Evolutionary conservation across 345 rosid species (phyloP).

Genomic region (Populus deltoides): DNA sequence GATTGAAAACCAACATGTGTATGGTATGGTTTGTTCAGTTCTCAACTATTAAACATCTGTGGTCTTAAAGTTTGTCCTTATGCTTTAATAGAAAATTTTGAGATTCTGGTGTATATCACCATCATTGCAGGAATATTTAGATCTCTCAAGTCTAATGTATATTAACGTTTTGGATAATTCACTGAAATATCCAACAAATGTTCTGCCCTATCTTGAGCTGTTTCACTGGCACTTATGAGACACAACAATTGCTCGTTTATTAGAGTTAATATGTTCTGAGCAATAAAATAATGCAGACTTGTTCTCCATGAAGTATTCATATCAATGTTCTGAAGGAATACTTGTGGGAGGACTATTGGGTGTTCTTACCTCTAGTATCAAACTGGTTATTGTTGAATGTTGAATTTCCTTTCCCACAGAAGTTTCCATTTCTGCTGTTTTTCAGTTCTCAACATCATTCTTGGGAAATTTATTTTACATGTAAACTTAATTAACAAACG

Average conservation of each 20-base stretch:
- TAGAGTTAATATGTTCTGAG: not conserved
- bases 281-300: not conserved
- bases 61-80: not conserved
- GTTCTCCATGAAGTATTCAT: not conserved
- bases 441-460: not conserved
- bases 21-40: constrained; percentile 52
- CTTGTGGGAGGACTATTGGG: not conserved
- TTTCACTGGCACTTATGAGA: not conserved
- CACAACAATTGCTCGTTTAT: not conserved
- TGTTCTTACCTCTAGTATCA: not conserved
- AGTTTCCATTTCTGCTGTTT: not conserved
- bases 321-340: not conserved
- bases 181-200: not conserved
- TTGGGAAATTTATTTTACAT: not conserved
- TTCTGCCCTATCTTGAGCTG: not conserved
- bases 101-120: not conserved
- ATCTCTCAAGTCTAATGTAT: not conserved
- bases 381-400: not conserved
- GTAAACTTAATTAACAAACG: constrained; percentile 2
- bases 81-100: not conserved
- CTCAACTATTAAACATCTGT: not conserved
- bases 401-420: not conserved
- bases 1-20: constrained; percentile 98
- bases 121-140: not conserved
- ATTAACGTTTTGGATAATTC: not conserved